Evolutionary conservation across 164 flowering plant genomes (phyloP).

Genomic region (Protea cynaroides): DNA sequence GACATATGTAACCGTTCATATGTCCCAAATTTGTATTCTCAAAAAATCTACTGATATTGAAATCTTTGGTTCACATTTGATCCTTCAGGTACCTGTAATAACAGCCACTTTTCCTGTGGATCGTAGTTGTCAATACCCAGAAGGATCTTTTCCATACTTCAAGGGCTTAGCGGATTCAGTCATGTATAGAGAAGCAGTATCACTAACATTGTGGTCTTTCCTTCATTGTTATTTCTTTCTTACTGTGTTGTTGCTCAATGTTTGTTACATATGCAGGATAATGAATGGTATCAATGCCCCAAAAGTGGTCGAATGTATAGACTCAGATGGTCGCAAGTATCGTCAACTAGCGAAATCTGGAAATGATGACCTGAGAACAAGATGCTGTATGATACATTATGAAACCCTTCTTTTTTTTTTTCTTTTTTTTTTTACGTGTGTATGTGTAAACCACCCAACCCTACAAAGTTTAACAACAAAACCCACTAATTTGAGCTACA

Average conservation of each 20-base stretch:
- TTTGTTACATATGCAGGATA: constrained; percentile 45
- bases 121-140: constrained; percentile 67
- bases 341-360: constrained; percentile 99
- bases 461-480: too few relatives aligned
- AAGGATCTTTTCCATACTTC: constrained; percentile 92
- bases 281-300: constrained; percentile 99
- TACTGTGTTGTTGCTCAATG: background rate
- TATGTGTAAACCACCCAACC: background rate
- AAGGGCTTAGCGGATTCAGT: constrained; percentile 81
- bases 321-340: constrained; percentile 85
- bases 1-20: background rate
- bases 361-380: constrained; percentile 95
- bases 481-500: too few relatives aligned
- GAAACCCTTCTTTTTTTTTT: background rate
- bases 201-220: background rate
- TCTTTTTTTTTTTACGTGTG: background rate
- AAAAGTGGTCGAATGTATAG: constrained; percentile 88
- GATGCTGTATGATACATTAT: constrained; percentile 72
- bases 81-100: constrained; percentile 84
- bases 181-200: constrained; percentile 41
- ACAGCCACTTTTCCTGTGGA: constrained; percentile 86
- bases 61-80: background rate
- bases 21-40: background rate
- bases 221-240: background rate
- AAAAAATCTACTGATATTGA: background rate